These are phyloP conservation scores for Phyllosticta citriasiana DNA, from an alignment of 2,329 filamentous ascomycete species.

Conservation along the genomic window DNA sequence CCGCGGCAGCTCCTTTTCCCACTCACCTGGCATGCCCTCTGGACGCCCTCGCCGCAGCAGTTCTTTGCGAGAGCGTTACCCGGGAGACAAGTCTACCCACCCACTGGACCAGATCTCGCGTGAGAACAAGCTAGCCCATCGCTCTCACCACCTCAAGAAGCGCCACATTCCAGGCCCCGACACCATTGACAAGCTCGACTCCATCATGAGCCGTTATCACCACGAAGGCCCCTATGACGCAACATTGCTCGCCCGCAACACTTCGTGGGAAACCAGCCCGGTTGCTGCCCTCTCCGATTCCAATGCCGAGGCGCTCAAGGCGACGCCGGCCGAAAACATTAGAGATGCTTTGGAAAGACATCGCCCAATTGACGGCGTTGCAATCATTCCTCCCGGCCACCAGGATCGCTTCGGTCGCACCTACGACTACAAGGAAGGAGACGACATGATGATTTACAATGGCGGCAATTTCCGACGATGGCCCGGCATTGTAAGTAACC, in stretches of 20 bases:
- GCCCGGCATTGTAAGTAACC: slow-evolving; percentile 56
- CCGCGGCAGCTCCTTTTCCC: slow-evolving; percentile 22
- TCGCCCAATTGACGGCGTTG: slow-evolving; percentile 71
- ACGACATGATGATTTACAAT: slow-evolving; percentile 73
- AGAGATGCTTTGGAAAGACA: slow-evolving; percentile 62
- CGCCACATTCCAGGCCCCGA: slow-evolving; percentile 60
- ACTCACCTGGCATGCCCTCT: slow-evolving; percentile 18
- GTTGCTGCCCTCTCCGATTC: slow-evolving; percentile 64
- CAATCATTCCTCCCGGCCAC: slow-evolving; percentile 63
- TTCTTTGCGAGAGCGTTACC: slow-evolving; percentile 50
- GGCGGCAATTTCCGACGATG: slow-evolving; percentile 73
- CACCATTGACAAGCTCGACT: slow-evolving; percentile 70
- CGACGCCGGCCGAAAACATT: slow-evolving; percentile 71
- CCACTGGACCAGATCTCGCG: slow-evolving; percentile 58
- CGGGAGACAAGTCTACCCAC: slow-evolving; percentile 54
- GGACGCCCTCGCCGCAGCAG: slow-evolving; percentile 33
- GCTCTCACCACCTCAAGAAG: slow-evolving; percentile 55
- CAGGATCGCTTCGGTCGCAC: slow-evolving; percentile 57
- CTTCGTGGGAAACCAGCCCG: slow-evolving; percentile 52
- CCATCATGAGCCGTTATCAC: slow-evolving; percentile 61
- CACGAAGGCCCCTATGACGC: slow-evolving; percentile 89
- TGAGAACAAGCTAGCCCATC: slow-evolving; percentile 56
- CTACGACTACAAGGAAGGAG: slow-evolving; percentile 76
- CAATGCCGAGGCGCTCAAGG: slow-evolving; percentile 67
- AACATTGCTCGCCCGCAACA: slow-evolving; percentile 64